These are phyloP conservation scores for Hortiboletus rubellus DNA, from an alignment of 1,284 basidiomycete genomes.

Conservation along the genomic window DNA sequence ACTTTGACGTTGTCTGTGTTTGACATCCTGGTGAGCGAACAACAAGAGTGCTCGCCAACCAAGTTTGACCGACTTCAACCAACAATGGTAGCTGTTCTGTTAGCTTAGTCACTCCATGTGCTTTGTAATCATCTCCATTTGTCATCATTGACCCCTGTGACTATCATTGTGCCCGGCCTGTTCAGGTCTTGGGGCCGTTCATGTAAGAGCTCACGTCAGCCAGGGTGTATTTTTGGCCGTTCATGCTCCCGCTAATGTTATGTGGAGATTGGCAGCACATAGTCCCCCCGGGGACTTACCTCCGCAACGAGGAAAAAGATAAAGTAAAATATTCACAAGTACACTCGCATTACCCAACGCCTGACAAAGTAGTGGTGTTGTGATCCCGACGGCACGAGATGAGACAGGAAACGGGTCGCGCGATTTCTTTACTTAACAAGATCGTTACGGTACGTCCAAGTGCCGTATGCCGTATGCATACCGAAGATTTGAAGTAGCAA, in stretches of 20 bases:
- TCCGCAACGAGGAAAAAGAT: too few relatives aligned
- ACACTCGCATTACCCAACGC: background rate
- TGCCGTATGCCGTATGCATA: slow-evolving; percentile 10
- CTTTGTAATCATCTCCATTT: slow-evolving; percentile 14
- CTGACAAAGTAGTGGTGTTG: background rate
- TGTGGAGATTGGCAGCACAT: too few relatives aligned
- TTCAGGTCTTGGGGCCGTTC: too few relatives aligned
- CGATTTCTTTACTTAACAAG: slow-evolving; percentile 8
- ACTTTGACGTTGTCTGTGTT: slow-evolving; percentile 52
- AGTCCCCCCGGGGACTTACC: too few relatives aligned
- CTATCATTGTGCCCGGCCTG: too few relatives aligned
- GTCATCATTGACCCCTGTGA: slow-evolving; percentile 4
- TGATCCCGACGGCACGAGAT: slow-evolving; percentile 3
- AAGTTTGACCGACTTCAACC: background rate
- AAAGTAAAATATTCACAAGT: background rate
- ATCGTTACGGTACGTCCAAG: slow-evolving; percentile 14
- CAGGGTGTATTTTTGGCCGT: too few relatives aligned
- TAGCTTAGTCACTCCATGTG: slow-evolving; percentile 23
- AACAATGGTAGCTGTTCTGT: too few relatives aligned
- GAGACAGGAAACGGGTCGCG: background rate
- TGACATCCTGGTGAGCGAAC: slow-evolving; percentile 37
- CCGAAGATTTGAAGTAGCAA: background rate
- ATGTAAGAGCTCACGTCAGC: too few relatives aligned
- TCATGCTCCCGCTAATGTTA: too few relatives aligned
- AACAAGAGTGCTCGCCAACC: background rate